These are phyloP conservation scores for Wickerhamomyces kurtzmanii DNA, from an alignment of 805 yeast genomes.

Conservation along the genomic window DNA sequence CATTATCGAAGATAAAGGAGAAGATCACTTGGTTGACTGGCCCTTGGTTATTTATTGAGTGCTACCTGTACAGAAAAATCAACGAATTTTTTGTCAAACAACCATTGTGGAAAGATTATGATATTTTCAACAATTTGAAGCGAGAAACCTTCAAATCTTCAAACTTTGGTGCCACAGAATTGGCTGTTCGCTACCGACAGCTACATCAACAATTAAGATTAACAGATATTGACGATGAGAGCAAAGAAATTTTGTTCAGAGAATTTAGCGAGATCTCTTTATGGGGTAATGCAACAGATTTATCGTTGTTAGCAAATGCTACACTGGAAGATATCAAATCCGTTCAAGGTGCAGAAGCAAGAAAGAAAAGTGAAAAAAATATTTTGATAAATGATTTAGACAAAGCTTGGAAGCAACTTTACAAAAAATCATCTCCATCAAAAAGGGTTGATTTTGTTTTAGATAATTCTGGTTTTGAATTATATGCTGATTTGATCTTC, in stretches of 20 bases:
- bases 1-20: slow-evolving; percentile 22
- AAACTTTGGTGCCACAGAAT: slow-evolving; percentile 66
- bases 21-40: slow-evolving; percentile 66
- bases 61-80: slow-evolving; percentile 68
- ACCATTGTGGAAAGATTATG: slow-evolving; percentile 41
- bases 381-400: slow-evolving; percentile 70
- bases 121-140: slow-evolving; percentile 65
- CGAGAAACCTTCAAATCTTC: slow-evolving; percentile 69
- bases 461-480: slow-evolving; percentile 93
- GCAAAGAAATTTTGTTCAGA: slow-evolving; percentile 49
- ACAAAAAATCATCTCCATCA: slow-evolving; percentile 11
- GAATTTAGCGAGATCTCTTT: slow-evolving; percentile 84
- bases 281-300: slow-evolving; percentile 98
- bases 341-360: slow-evolving; percentile 82
- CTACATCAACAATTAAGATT: slow-evolving; percentile 21
- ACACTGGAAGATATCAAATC: slow-evolving; percentile 83
- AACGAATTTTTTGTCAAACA: slow-evolving; percentile 32
- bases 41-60: slow-evolving; percentile 87
- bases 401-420: slow-evolving; percentile 51
- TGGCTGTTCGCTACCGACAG: slow-evolving; percentile 54
- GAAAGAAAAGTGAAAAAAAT: slow-evolving; percentile 73
- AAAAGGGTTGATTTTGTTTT: slow-evolving; percentile 69
- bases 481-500: slow-evolving; percentile 73
- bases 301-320: slow-evolving; percentile 83
- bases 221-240: slow-evolving; percentile 23